Evolutionary conservation across 2,329 filamentous ascomycete species (phyloP).

Genomic region (Polytolypa hystricis): DNA sequence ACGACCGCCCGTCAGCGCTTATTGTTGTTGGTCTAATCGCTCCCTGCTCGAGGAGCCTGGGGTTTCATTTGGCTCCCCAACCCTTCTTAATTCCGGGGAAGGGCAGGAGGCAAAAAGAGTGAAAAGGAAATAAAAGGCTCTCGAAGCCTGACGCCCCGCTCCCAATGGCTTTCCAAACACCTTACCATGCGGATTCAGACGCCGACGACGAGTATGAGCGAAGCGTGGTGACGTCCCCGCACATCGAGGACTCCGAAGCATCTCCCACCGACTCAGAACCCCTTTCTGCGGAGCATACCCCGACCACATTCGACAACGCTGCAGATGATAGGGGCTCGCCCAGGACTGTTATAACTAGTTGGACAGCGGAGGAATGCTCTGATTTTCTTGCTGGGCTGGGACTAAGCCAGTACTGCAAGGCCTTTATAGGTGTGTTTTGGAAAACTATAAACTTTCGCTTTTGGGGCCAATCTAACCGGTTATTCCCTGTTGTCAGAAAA

Average conservation of each 20-base stretch:
- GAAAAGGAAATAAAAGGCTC: too few species aligned
- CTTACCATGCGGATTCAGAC: slow-evolving; percentile 53
- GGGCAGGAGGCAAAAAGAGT: too few species aligned
- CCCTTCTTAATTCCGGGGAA: background rate
- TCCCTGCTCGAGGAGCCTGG: slow-evolving; percentile 2
- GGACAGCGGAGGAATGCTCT: slow-evolving; percentile 73
- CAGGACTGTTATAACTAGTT: slow-evolving; percentile 47
- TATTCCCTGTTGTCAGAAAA: slow-evolving; percentile 52
- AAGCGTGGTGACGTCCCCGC: slow-evolving; percentile 47
- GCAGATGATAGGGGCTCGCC: slow-evolving; percentile 43
- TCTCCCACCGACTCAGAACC: slow-evolving; percentile 48
- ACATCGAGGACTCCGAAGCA: slow-evolving; percentile 45
- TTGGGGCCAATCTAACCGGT: slow-evolving; percentile 9
- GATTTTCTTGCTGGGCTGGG: slow-evolving; percentile 76
- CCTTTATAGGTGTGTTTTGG: slow-evolving; percentile 61
- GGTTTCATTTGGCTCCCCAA: background rate
- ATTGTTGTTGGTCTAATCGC: too few species aligned
- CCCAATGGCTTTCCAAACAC: slow-evolving; percentile 34
- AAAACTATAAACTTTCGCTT: too few species aligned
- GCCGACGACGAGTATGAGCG: slow-evolving; percentile 57
- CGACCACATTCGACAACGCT: slow-evolving; percentile 47
- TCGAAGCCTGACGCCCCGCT: too few species aligned
- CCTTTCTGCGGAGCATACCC: slow-evolving; percentile 50
- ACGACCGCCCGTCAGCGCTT: too few species aligned
- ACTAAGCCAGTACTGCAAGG: slow-evolving; percentile 69